Evolutionary conservation across 345 rosid species (phyloP), one percentile per base, ranked within the genome.

Genomic region (Pistacia vera): DNA sequence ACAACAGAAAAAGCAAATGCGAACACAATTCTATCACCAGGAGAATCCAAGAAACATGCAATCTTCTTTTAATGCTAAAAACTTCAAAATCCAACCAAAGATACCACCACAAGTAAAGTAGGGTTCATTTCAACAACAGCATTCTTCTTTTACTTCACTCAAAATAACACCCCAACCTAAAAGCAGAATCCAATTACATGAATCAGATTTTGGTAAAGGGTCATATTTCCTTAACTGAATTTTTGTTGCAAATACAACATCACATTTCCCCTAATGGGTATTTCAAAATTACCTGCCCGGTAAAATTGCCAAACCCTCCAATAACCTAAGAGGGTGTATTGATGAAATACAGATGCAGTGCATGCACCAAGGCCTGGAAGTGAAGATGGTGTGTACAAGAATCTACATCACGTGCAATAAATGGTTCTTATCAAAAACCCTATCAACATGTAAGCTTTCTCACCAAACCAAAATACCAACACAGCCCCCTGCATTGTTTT

Each of bases 391-490:
- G 33, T 63, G 46, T 57, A 68, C 73, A 58, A 64, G 67, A 77
- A 77, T 71, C 72, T 30, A 48, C 67, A 63, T 41, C 67, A 65
- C 61, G 82, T 30, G 75, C 85, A 79, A 79, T 72, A 79, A 82
- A 72, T 79, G 78, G 69, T 20, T 69, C 80, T 68, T 28, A 76
- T 75, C 72, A 64, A 8, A 75, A 77, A 67, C 70, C 81, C 71
- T 56, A 59, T 55, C 79, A 64, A 41, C 60, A 61, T 73, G 66
- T 17, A 18, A 33, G 44, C 16, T 56, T 56, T 36, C 38, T 51
- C 68, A 63, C 70, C 80, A 70, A 51, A 68, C 71, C 2, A 30
- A 52, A 52, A 13, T 10, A 49, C 20, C 73, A 67, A 14, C 16
- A 69, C 54, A 41, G 11, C 30, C 17, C 61, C 25, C 20, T 10